A percentile compares a stretch with the other conserved stretches of the same genome.
phyloP scores from a whole-genome alignment of 1,284 basidiomycete species.

The Coriolopsis trogii region DNA sequence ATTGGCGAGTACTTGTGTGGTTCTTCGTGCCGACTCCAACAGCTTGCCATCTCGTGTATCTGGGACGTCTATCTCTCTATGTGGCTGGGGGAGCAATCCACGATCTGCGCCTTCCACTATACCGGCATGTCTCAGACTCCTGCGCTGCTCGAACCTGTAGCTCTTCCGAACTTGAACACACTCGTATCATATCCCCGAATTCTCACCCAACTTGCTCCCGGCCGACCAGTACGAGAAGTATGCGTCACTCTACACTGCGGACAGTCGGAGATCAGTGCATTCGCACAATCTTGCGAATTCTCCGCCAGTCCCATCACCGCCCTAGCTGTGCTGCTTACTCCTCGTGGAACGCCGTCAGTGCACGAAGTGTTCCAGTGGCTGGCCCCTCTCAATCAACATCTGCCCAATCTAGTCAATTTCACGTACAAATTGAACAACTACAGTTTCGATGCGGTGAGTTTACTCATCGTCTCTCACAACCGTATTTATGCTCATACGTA shows the following conservation, averaged over 20 bases:
- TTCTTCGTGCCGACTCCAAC: background rate
- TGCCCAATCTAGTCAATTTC: background rate
- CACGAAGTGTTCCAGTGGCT: background rate
- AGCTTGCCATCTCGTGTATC: background rate
- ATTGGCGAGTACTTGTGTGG: conserved; percentile 1
- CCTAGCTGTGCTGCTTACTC: background rate
- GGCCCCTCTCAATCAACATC: background rate
- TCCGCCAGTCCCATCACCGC: background rate
- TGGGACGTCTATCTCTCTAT: conserved; percentile 3
- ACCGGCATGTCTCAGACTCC: background rate
- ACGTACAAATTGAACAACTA: background rate
- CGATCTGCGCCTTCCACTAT: background rate
- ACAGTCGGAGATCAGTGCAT: background rate
- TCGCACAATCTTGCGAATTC: background rate
- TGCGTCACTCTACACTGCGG: too few species aligned
- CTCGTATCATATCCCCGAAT: too few species aligned
- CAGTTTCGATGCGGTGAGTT: background rate
- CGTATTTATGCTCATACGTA: too few species aligned
- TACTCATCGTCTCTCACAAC: too few species aligned
- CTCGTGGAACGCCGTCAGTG: background rate
- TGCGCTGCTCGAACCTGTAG: background rate
- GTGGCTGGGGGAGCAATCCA: conserved; percentile 7
- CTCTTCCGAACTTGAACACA: background rate
- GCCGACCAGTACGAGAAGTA: too few species aligned
- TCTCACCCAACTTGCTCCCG: too few species aligned